Evolutionary conservation across 2,329 filamentous ascomycete species (phyloP).

Genomic region (Cladosporium velox): DNA sequence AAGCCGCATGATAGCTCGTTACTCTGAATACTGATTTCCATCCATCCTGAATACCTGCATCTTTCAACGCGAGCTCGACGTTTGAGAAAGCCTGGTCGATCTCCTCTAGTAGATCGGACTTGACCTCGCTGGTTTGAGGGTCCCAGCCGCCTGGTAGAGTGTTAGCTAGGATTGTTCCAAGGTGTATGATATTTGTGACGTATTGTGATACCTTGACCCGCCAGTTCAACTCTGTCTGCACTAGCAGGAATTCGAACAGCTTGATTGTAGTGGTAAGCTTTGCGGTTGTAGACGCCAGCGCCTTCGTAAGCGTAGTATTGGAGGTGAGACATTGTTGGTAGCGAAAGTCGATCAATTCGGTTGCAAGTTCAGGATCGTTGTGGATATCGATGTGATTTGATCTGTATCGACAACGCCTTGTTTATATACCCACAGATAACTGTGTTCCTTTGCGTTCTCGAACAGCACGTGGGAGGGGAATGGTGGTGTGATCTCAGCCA

Average conservation of each 20-base stretch:
- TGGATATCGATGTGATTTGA: background rate
- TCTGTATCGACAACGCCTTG: background rate
- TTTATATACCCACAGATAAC: background rate
- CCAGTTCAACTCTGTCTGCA: constrained; percentile 38
- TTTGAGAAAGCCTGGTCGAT: constrained; percentile 56
- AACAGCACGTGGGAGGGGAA: background rate
- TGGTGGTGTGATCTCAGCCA: background rate
- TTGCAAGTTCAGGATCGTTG: background rate
- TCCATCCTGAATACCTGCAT: constrained; percentile 56
- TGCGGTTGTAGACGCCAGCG: constrained; percentile 40
- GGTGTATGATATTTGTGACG: background rate
- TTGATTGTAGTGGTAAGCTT: constrained; percentile 39
- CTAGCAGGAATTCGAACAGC: constrained; percentile 37
- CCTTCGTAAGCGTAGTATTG: constrained; percentile 45
- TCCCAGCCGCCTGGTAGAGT: constrained; percentile 38
- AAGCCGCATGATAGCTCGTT: constrained; percentile 33
- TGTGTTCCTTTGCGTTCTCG: background rate
- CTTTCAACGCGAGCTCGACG: constrained; percentile 53
- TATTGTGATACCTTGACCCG: constrained; percentile 41
- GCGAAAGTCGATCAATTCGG: background rate
- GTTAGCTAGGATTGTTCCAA: background rate
- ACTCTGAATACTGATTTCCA: constrained; percentile 55
- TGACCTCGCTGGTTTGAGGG: constrained; percentile 28
- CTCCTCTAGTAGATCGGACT: constrained; percentile 29
- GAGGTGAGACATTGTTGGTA: constrained; percentile 40